Evolutionary conservation across 768 basidiomycete genomes (phyloP), one percentile per base, ranked within the genome.

Genomic region (Steccherinum ochraceum): DNA sequence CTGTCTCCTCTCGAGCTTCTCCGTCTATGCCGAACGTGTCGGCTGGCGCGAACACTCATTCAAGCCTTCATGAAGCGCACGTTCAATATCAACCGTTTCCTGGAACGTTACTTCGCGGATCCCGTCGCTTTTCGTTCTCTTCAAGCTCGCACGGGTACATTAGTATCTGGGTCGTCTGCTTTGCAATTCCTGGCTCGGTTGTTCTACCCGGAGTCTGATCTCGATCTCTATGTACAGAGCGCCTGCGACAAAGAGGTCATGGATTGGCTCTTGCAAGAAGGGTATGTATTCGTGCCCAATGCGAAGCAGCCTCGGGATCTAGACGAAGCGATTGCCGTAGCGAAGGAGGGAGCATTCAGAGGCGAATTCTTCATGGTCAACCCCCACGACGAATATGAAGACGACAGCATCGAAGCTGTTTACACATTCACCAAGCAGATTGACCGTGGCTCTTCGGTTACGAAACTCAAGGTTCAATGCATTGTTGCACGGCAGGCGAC

Each of bases 121-220:
- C 67, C 68, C 5, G n/a, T 61, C 18, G 58, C 59, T 4, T 80
- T 80, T 51, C 70, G 77, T 16, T 58, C 54, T 3, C 62, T 78
- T 2, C 77, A 77, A 57, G 69, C 67, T 0, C 56, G 50, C 16
- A 77, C 75, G 0, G 72, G 69, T 35, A 70, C 71, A 0, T 55
- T 81, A 18, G 72, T 81, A n/a, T 81, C 80, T 2, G 80, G 80
- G 10, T 80, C 79, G 0, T 67, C 64, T 23, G 79, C 77, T 0
- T 68, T 80, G 2, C 79, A 81, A 46, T 78, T 79, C 55, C 66
- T 81, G 35, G 72, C 74, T 42, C 59, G 77, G 13, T 55, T 64
- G 0, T 61, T 63, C 35, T 80, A 78, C 52, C 63, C 68, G 2
- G 68, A 68, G 3, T 68, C 78, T 0, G 79, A 81, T 54, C 69